Conservation (phyloP, 306 rosid species). For the Prinsepia uniflora region DNA sequence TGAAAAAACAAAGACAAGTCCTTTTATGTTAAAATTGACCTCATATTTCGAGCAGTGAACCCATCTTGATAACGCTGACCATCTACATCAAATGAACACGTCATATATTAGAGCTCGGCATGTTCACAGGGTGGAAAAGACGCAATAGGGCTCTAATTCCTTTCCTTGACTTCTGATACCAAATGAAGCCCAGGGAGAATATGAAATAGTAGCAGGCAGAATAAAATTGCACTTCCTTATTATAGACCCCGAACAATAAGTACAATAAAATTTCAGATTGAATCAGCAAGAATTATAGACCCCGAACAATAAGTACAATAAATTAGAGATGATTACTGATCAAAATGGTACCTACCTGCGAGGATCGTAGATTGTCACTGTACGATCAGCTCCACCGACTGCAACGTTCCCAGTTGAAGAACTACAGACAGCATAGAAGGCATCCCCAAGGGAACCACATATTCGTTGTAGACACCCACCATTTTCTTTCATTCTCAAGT, state of each 20-base stretch:
- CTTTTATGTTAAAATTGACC: constrained; percentile 38
- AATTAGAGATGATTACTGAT: constrained; percentile 12
- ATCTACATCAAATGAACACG: constrained; percentile 42
- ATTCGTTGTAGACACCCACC: constrained; percentile 84
- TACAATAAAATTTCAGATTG: too few relatives aligned
- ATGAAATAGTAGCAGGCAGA: too few relatives aligned
- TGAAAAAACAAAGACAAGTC: not conserved
- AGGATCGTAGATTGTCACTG: constrained; percentile 87
- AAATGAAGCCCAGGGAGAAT: not conserved
- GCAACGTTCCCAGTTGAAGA: constrained; percentile 77
- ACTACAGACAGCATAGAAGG: constrained; percentile 62
- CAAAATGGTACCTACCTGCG: constrained; percentile 58
- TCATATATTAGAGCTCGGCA: constrained; percentile 19
- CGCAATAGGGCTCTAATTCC: not conserved
- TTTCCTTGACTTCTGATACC: constrained; percentile 2
- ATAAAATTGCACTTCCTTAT: too few relatives aligned
- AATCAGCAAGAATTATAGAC: not conserved
- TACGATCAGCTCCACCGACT: constrained; percentile 83
- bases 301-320: not conserved
- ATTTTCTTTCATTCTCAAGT: constrained; percentile 82
- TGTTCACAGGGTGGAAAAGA: constrained; percentile 11
- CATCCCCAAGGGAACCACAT: constrained; percentile 70
- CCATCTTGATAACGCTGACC: constrained; percentile 83
- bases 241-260: too few relatives aligned
- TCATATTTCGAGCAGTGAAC: constrained; percentile 87